Conservation (phyloP, 2,329 filamentous ascomycete genomes). For the Cladophialophora chaetospira region DNA sequence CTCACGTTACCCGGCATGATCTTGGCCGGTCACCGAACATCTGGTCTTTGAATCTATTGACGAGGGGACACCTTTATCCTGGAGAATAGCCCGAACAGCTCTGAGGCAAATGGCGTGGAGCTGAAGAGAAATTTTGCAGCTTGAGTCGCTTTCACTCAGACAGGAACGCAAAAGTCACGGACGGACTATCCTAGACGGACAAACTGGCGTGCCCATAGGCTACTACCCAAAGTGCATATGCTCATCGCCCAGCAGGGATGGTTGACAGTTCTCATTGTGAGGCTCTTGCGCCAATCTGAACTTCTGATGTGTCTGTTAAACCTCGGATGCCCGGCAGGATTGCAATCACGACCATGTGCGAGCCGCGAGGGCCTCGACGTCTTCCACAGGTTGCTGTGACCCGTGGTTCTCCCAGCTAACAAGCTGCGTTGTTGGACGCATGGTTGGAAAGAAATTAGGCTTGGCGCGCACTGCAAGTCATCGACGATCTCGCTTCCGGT, state of each 20-base stretch:
- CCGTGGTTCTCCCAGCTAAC: too few species aligned
- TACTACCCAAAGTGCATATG: background rate
- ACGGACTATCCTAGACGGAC: background rate
- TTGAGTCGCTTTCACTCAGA: too few species aligned
- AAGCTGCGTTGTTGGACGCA: background rate
- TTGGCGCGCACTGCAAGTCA: constrained; percentile 7
- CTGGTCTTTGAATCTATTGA: background rate
- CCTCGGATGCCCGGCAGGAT: background rate
- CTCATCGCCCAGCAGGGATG: background rate
- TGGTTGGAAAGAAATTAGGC: background rate
- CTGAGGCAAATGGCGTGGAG: too few species aligned
- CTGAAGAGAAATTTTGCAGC: too few species aligned
- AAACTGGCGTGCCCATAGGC: background rate
- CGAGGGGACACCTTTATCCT: background rate
- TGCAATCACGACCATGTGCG: background rate
- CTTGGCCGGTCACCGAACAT: background rate
- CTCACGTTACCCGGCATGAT: background rate
- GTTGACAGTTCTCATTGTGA: background rate
- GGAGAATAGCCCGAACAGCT: too few species aligned
- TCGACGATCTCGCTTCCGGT: background rate
- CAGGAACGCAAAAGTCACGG: background rate
- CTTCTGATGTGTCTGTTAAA: background rate
- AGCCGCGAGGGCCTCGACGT: too few species aligned
- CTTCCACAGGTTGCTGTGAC: too few species aligned
- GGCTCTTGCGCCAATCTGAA: background rate